phyloP scores from a whole-genome alignment of 371 early-diverging fungal genomes.

The Apophysomyces ossiformis region DNA sequence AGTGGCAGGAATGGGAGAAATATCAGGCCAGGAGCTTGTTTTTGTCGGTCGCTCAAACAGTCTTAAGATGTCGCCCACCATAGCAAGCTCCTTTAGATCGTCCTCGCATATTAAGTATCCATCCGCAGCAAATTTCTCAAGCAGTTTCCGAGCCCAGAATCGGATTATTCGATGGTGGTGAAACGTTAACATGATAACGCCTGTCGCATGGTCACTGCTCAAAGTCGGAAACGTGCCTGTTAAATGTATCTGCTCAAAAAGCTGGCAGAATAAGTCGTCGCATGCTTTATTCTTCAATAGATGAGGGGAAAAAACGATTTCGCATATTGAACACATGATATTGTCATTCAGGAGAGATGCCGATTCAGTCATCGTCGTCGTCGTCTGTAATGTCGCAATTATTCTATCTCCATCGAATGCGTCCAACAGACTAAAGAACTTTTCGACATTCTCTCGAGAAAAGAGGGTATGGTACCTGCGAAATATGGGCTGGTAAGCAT shows the following conservation, averaged over 20 bases:
- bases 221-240: conserved; percentile 35
- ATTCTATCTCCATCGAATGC: conserved; percentile 37
- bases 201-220: conserved; percentile 15
- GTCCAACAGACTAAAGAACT: conserved; percentile 38
- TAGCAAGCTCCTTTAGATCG: background rate
- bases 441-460: conserved; percentile 36
- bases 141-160: conserved; percentile 48
- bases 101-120: conserved; percentile 1
- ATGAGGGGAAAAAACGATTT: conserved; percentile 29
- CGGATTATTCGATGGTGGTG: conserved; percentile 43
- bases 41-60: background rate
- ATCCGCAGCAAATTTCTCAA: conserved; percentile 32
- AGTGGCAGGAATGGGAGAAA: conserved; percentile 19
- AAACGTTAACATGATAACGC: conserved; percentile 29
- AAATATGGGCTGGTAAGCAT: background rate
- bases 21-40: background rate
- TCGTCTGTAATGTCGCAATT: conserved; percentile 14
- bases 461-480: conserved; percentile 39
- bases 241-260: conserved; percentile 37
- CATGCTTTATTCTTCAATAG: conserved; percentile 16
- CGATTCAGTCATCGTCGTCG: background rate
- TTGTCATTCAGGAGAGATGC: conserved; percentile 20
- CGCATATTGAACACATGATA: conserved; percentile 35
- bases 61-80: background rate
- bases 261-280: conserved; percentile 28